These are phyloP conservation scores for Porodaedalea pini DNA, from an alignment of 1,284 basidiomycete genomes.

Conservation along the genomic window DNA sequence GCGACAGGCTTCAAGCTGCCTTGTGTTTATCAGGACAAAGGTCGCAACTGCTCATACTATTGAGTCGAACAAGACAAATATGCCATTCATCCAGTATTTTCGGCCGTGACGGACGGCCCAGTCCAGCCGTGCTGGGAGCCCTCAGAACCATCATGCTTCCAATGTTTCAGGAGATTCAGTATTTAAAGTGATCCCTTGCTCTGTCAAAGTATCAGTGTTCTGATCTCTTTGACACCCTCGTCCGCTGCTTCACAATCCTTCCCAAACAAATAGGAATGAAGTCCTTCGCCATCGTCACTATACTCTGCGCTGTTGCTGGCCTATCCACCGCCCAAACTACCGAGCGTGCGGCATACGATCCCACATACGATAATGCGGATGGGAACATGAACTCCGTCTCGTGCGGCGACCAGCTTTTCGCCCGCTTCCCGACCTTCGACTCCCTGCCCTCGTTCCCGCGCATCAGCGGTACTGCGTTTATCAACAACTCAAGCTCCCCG, in stretches of 20 bases:
- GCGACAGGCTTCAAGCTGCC: no score
- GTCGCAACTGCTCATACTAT: no score
- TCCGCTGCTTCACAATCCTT: not conserved
- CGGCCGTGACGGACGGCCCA: no score
- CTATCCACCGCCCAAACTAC: constrained; percentile 23
- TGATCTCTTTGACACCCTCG: no score
- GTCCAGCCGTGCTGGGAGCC: no score
- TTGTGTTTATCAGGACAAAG: no score
- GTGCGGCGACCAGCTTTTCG: constrained; percentile 48
- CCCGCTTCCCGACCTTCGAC: constrained; percentile 42
- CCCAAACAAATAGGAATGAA: not conserved
- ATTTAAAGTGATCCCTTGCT: no score
- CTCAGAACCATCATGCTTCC: no score
- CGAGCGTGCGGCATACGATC: constrained; percentile 37
- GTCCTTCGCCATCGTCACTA: constrained; percentile 13
- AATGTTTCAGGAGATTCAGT: no score
- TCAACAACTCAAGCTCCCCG: constrained; percentile 39
- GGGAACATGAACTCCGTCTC: constrained; percentile 36
- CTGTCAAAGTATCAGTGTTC: not conserved
- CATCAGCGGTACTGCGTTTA: constrained; percentile 41
- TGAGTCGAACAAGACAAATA: no score
- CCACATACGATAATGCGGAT: constrained; percentile 37
- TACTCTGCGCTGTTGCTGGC: constrained; percentile 26
- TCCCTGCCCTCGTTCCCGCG: constrained; percentile 46
- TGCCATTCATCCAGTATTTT: no score